Conservation (phyloP, 805 yeast genomes). For the Candida gorgasii region DNA sequence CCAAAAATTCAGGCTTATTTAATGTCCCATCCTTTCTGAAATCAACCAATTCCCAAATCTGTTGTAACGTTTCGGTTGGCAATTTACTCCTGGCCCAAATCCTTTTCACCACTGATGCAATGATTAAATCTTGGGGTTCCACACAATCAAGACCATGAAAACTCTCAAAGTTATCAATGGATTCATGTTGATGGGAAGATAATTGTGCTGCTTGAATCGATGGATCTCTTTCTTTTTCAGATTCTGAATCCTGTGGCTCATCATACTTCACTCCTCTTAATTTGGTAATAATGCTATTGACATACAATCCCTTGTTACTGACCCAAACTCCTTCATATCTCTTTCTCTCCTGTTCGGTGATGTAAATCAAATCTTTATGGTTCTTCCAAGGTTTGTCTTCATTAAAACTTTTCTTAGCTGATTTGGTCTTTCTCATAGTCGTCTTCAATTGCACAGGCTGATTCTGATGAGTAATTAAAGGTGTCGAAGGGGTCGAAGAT, state of each 20-base stretch:
- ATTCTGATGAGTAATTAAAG: slow-evolving; percentile 17
- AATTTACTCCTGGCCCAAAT: slow-evolving; percentile 81
- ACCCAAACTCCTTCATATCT: slow-evolving; percentile 95
- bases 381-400: slow-evolving; percentile 95
- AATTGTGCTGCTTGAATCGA: slow-evolving; percentile 33
- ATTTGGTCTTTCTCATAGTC: slow-evolving; percentile 50
- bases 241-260: slow-evolving; percentile 12
- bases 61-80: slow-evolving; percentile 54
- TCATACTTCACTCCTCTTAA: slow-evolving; percentile 31
- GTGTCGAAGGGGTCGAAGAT: slow-evolving; percentile 18
- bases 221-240: slow-evolving; percentile 5
- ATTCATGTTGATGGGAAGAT: slow-evolving; percentile 27
- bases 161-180: slow-evolving; percentile 23
- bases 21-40: slow-evolving; percentile 69
- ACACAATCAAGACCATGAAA: slow-evolving; percentile 33
- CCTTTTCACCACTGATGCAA: slow-evolving; percentile 67
- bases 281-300: slow-evolving; percentile 37
- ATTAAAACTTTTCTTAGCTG: slow-evolving; percentile 55
- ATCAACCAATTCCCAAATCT: slow-evolving; percentile 75
- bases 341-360: slow-evolving; percentile 69
- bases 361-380: slow-evolving; percentile 57
- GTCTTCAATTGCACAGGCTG: slow-evolving; percentile 46
- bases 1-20: slow-evolving; percentile 78
- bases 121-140: slow-evolving; percentile 38
- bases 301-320: slow-evolving; percentile 71